Evolutionary conservation across 2,329 filamentous ascomycete species (phyloP), one percentile per base, ranked within the genome.

Genomic region (Diaporthe longicolla): DNA sequence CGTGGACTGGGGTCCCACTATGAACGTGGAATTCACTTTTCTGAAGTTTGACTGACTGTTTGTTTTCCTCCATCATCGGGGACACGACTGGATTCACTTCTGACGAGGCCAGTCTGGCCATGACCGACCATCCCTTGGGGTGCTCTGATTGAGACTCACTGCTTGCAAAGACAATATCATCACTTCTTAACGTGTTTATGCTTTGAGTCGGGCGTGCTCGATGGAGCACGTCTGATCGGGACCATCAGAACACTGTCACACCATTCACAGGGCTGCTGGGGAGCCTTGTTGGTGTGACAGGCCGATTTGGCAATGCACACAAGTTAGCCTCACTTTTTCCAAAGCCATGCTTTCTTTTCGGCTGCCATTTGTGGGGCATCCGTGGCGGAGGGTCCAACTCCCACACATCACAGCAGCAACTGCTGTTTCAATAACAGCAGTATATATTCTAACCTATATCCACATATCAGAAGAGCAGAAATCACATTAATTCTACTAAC

Each of bases 121-220:
- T n/a, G 55, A 71, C 57, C 55, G 45, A 50, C 69, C 57, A 45
- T 43, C 69, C 61, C 50, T 37, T 71, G 69, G 61, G 45, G 69
- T 61, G 69, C 69, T 71, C 69, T 71, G 69, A 52, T 57, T 29
- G 54, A 52, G 69, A 43, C 69, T 71, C 69, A 61, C 57, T 71
- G 69, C 69, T 71, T 71, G 69, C 69, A 71, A 71, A 71, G 69
- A 71, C 69, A 48, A 61, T 32, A 29, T 71, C 69, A 61, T 52
- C 69, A 52, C 43, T 19, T 71, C 69, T 61, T 71, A 40, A 71
- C 57, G 37, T 57, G 26, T 17, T 8, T 24, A 54, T 17, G 17
- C 68, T 57, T 54, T 54, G 69, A 71, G 32, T 58, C 26, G 17
- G 43, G 55, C 48, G 45, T 32, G 57, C 8, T 55, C 57, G 40